Base-by-base conservation (phyloP, 768 basidiomycete species). In the Pholiota microspora region DNA sequence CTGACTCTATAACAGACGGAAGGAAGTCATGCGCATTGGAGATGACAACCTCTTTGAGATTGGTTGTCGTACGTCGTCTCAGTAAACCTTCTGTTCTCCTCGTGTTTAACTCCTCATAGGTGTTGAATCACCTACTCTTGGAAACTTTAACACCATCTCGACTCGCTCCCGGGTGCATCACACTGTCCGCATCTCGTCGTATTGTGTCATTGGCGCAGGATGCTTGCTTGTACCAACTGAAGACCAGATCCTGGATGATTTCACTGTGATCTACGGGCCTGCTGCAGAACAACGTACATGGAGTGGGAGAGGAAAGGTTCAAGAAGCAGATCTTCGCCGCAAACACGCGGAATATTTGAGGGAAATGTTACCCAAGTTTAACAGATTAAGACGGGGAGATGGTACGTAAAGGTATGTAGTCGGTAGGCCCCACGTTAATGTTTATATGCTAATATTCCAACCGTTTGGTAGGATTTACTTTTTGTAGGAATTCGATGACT, bases 11-110 rank as follows among this genome's bases (percentile, higher is more conserved):
- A 25, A 13, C 35, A 87, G 84, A 62, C 71, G 81, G 51, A 93
- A 89, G 63, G 89, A 93, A 64, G 82, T 88, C 31, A 92, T 98
- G 93, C 83, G 86, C 16, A 93, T 99, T 45, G 96, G 96, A 4
- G 87, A 96, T 67, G 85, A 91, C 57, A 98, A 98, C 68, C 75
- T 94, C 54, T 96, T 99, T 64, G 93, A 97, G 72, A 92, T 97
- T 50, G 92, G 90, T 18, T 92, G 88, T 69, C 88, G 96, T 96
- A 64, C 58, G 91, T 84, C 44, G 3, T 15, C 34, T 10, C 38
- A 32, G 31, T 38, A 36, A 27, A 21, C 28, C 16, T 24, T 45
- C 34, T 44, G 7, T 23, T 48, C 29, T 15, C 15, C 4, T 34
- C 24, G 31, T 13, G 29, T 27, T 28, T 18, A 27, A 25, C 10